Percentiles rank a stretch among this genome's conserved stretches.
These are phyloP conservation scores for Pulveroboletus sp. DNA, from an alignment of 768 basidiomycete species.

Conservation along the genomic window DNA sequence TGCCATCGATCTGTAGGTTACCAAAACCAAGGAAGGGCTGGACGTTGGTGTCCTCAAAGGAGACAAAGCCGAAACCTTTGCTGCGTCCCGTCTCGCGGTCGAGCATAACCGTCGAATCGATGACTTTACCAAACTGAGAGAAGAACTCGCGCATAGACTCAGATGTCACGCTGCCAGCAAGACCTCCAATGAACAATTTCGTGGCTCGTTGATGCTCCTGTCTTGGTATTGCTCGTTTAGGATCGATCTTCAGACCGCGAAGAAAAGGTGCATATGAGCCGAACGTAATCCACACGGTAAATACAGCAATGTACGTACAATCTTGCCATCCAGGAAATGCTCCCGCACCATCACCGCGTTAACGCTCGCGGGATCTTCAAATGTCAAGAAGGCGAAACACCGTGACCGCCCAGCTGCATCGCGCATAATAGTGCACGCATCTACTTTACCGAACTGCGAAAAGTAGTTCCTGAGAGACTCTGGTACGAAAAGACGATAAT, in stretches of 20 bases:
- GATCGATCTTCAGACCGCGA: conserved; percentile 73
- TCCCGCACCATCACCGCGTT: conserved; percentile 94
- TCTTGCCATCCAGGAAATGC: conserved; percentile 95
- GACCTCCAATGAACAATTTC: conserved; percentile 93
- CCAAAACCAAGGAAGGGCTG: conserved; percentile 85
- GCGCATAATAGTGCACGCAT: conserved; percentile 98
- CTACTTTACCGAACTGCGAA: conserved; percentile 92
- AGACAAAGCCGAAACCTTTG: conserved; percentile 98
- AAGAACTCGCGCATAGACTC: conserved; percentile 93
- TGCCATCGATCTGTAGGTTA: conserved; percentile 90
- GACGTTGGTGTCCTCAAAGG: conserved; percentile 88
- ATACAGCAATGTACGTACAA: conserved; percentile 55
- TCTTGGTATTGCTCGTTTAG: conserved; percentile 97
- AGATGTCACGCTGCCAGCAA: conserved; percentile 87
- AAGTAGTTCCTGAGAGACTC: conserved; percentile 85
- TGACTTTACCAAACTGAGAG: conserved; percentile 89
- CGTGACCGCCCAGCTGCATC: conserved; percentile 91
- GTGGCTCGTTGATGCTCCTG: conserved; percentile 92
- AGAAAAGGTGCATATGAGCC: conserved; percentile 19
- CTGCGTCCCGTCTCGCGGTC: conserved; percentile 92
- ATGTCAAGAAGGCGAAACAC: conserved; percentile 97
- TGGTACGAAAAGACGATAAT: conserved; percentile 34
- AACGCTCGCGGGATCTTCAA: conserved; percentile 87
- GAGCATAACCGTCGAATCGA: conserved; percentile 98
- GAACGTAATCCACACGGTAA: conserved; percentile 4